A percentile compares a stretch with the other conserved stretches of the same genome.
These are phyloP conservation scores for Nosema muscidifuracis DNA, from an alignment of 371 early-diverging fungal species.

Conservation along the genomic window DNA sequence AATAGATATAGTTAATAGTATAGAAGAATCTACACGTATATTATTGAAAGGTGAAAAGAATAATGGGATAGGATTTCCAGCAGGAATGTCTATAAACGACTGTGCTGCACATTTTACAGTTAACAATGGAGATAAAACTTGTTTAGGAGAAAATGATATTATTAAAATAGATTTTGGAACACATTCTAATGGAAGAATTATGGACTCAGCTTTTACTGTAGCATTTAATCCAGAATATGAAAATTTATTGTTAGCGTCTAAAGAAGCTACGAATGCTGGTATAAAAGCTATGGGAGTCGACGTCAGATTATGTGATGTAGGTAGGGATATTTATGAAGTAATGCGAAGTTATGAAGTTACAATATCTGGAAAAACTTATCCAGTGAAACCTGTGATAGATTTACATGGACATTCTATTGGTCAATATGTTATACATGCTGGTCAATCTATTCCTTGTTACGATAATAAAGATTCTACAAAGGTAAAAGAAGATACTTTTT, in stretches of 20 bases:
- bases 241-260: conserved; percentile 76
- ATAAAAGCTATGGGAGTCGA: conserved; percentile 89
- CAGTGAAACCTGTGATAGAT: conserved; percentile 79
- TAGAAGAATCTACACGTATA: conserved; percentile 84
- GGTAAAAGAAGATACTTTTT: conserved; percentile 88
- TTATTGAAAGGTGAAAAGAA: conserved; percentile 73
- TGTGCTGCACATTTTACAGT: conserved; percentile 99
- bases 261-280: conserved; percentile 92
- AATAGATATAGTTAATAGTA: conserved; percentile 79
- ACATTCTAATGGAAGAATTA: conserved; percentile 88
- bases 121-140: conserved; percentile 84
- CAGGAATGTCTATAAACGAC: conserved; percentile 87
- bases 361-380: conserved; percentile 80
- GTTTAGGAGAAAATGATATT: conserved; percentile 78
- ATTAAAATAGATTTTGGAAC: conserved; percentile 97
- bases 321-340: conserved; percentile 88
- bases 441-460: conserved; percentile 90
- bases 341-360: conserved; percentile 95
- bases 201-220: conserved; percentile 94
- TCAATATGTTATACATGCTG: conserved; percentile 85
- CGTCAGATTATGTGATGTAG: conserved; percentile 86
- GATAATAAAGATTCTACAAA: conserved; percentile 78
- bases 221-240: conserved; percentile 84
- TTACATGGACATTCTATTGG: conserved; percentile 93
- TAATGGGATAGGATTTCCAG: conserved; percentile 89